phyloP scores from a whole-genome alignment of 75 land plant species.

The Sequoia sempervirens region DNA sequence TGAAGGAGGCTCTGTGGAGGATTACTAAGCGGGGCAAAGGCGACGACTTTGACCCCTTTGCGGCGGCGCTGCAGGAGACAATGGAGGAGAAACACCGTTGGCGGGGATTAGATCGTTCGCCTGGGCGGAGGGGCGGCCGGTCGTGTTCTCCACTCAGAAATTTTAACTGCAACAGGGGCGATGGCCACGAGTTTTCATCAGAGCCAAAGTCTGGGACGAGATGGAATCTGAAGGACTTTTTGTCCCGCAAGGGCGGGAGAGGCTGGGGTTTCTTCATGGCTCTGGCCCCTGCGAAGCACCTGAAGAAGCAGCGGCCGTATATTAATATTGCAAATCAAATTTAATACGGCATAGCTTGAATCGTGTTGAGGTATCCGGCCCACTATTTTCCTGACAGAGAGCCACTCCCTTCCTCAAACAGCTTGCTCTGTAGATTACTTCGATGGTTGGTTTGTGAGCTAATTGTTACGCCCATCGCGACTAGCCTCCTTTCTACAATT shows the following conservation, averaged over 20 bases:
- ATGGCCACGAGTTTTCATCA: not conserved
- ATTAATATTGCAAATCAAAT: not conserved
- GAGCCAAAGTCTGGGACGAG: constrained; percentile 16
- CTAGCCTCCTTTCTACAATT: too few species aligned
- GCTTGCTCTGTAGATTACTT: too few species aligned
- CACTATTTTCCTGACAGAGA: not conserved
- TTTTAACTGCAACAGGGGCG: not conserved
- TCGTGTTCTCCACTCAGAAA: constrained; percentile 34
- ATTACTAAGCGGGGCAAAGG: not conserved
- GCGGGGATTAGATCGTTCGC: not conserved
- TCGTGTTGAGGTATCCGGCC: not conserved
- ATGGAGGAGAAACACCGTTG: not conserved
- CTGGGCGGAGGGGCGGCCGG: constrained; percentile 14
- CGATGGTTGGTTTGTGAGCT: too few species aligned
- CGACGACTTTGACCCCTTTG: constrained; percentile 18
- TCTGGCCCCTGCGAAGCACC: not conserved
- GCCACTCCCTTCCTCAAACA: not conserved
- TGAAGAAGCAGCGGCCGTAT: not conserved
- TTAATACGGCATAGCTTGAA: not conserved
- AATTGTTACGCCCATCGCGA: too few species aligned
- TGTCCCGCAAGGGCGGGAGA: constrained; percentile 56
- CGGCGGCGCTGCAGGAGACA: constrained; percentile 10
- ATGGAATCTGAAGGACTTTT: constrained; percentile 53
- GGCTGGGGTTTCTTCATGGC: constrained; percentile 19
- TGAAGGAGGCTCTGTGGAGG: not conserved